phyloP scores from a whole-genome alignment of 1,284 basidiomycete species.

The Filobasidium uniguttulatum region DNA sequence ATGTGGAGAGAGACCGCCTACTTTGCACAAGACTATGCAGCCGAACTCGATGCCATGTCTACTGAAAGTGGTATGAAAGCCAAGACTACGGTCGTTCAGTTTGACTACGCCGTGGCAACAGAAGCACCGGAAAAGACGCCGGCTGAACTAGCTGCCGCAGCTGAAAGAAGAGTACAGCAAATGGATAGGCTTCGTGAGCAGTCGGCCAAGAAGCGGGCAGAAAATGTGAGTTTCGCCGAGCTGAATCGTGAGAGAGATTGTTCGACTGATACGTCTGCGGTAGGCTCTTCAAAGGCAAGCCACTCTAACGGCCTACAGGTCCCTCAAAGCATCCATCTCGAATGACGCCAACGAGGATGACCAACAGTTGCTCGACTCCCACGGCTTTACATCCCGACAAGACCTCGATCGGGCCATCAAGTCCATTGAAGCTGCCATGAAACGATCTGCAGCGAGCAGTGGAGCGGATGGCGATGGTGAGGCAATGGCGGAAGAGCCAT shows the following conservation, averaged over 20 bases:
- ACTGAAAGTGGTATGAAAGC: constrained; percentile 53
- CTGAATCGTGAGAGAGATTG: background rate
- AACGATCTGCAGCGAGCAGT: constrained; percentile 61
- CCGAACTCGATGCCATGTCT: constrained; percentile 50
- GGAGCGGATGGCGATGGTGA: constrained; percentile 51
- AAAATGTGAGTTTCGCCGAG: constrained; percentile 37
- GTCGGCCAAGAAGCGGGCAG: constrained; percentile 59
- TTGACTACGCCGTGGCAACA: constrained; percentile 55
- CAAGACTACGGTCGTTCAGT: constrained; percentile 63
- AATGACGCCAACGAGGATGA: background rate
- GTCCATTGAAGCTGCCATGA: constrained; percentile 54
- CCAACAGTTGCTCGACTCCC: background rate
- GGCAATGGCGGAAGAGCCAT: constrained; percentile 3
- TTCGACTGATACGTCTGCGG: background rate
- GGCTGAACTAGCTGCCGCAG: constrained; percentile 64
- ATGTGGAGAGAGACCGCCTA: constrained; percentile 80
- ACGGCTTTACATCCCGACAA: constrained; percentile 57
- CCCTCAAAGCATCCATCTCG: constrained; percentile 46
- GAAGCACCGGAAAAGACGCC: constrained; percentile 50
- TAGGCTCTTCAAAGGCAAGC: constrained; percentile 65
- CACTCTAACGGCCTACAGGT: constrained; percentile 60
- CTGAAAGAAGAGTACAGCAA: constrained; percentile 69
- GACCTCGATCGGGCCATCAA: constrained; percentile 35
- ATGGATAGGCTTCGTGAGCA: constrained; percentile 50
- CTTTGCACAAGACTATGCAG: constrained; percentile 65